Evolutionary conservation across 1,139 yeast species (phyloP).

Genomic region (Suhomyces terraborum): DNA sequence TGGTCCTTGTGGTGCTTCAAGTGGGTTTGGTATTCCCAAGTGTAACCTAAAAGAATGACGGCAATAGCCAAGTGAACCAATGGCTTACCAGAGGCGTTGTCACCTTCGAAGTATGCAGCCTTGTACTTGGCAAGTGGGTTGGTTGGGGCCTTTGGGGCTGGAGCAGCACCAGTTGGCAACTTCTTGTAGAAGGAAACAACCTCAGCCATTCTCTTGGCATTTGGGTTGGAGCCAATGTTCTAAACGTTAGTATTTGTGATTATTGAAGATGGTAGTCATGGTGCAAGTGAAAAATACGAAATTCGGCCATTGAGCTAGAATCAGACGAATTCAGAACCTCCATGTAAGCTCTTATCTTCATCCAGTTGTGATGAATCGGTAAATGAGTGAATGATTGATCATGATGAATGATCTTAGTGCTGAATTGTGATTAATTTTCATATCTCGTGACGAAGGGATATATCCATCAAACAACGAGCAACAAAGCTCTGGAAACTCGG

Average conservation of each 20-base stretch:
- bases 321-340: too few species aligned
- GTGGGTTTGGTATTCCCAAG: slow-evolving; percentile 93
- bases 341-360: too few species aligned
- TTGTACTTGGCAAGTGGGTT: slow-evolving; percentile 76
- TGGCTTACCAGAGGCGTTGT: slow-evolving; percentile 80
- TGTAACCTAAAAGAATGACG: slow-evolving; percentile 78
- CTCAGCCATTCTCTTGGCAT: slow-evolving; percentile 94
- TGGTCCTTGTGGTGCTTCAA: slow-evolving; percentile 49
- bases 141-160: slow-evolving; percentile 66
- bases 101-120: slow-evolving; percentile 77
- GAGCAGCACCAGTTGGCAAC: slow-evolving; percentile 91
- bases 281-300: too few species aligned
- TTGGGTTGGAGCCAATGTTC: slow-evolving; percentile 94
- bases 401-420: too few species aligned
- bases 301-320: too few species aligned
- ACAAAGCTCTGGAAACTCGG: too few species aligned
- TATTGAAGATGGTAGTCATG: background rate
- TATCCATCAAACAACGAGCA: too few species aligned
- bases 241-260: slow-evolving; percentile 44
- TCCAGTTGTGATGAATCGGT: too few species aligned
- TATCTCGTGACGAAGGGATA: too few species aligned
- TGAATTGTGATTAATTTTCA: too few species aligned
- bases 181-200: slow-evolving; percentile 95
- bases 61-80: slow-evolving; percentile 74
- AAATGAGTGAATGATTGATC: too few species aligned